Percentiles rank a stretch among this genome's conserved stretches.
These are phyloP conservation scores for Dactylellina haptotyla DNA, from an alignment of 2,329 filamentous ascomycete genomes.

Conservation along the genomic window DNA sequence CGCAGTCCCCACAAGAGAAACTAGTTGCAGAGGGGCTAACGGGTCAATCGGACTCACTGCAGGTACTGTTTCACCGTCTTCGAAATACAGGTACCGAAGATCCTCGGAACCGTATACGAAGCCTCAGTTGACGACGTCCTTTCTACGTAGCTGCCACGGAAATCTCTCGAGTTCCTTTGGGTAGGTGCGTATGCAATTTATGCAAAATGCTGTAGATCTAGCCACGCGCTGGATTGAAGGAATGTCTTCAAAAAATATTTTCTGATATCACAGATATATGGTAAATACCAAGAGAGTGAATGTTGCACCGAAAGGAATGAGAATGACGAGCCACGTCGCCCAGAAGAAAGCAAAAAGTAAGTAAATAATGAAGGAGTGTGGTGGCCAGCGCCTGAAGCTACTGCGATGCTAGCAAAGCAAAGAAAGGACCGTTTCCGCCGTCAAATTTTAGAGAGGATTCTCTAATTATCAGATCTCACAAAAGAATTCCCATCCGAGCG, in stretches of 20 bases:
- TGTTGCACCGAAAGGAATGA: slow-evolving; percentile 37
- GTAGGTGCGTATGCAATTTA: neutral
- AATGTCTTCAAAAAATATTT: neutral
- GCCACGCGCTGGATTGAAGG: neutral
- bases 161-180: neutral
- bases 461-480: neutral
- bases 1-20: no score
- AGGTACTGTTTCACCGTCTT: neutral
- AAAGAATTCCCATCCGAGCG: neutral
- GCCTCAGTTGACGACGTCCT: neutral
- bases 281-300: neutral
- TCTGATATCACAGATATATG: slow-evolving; percentile 27
- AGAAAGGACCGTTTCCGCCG: neutral
- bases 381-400: slow-evolving; percentile 1
- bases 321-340: slow-evolving; percentile 19
- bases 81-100: neutral
- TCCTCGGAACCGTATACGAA: neutral
- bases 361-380: slow-evolving; percentile 28
- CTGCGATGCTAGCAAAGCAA: slow-evolving; percentile 1
- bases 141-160: neutral
- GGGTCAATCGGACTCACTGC: no score
- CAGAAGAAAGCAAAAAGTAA: slow-evolving; percentile 1
- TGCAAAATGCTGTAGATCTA: neutral
- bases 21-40: no score
- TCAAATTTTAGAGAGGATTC: slow-evolving; percentile 1